These are phyloP conservation scores for Pseudogymnoascus sp. DNA, from an alignment of 2,329 filamentous ascomycete genomes.

Conservation along the genomic window DNA sequence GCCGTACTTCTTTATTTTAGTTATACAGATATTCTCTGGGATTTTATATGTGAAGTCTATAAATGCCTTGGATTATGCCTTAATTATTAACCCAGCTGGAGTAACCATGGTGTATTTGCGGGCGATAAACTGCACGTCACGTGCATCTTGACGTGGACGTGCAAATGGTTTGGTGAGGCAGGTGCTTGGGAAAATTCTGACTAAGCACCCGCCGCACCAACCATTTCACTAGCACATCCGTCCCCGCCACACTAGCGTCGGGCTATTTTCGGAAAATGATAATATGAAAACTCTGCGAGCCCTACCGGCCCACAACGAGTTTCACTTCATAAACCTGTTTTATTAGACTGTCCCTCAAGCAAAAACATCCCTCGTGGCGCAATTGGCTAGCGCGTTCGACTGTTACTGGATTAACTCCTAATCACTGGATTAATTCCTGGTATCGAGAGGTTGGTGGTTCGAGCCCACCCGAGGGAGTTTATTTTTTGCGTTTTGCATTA, in stretches of 20 bases:
- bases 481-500: neutral
- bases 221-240: neutral
- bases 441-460: slow-evolving; percentile 9
- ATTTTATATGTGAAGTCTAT: too few species aligned
- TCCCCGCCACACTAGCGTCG: neutral
- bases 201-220: too few species aligned
- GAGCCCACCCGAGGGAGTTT: slow-evolving; percentile 8
- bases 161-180: too few species aligned
- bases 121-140: too few species aligned
- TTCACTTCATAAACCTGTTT: neutral
- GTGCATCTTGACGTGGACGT: too few species aligned
- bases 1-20: too few species aligned
- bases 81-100: too few species aligned
- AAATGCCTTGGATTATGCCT: too few species aligned
- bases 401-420: neutral
- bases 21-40: too few species aligned
- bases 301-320: neutral
- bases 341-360: neutral
- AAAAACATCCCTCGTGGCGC: slow-evolving; percentile 5
- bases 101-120: too few species aligned
- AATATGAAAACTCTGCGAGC: neutral
- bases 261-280: neutral
- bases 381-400: slow-evolving; percentile 9
- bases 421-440: neutral
- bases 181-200: too few species aligned